Evolutionary conservation across 768 basidiomycete species (phyloP).

Genomic region (Kwoniella dendrophila): DNA sequence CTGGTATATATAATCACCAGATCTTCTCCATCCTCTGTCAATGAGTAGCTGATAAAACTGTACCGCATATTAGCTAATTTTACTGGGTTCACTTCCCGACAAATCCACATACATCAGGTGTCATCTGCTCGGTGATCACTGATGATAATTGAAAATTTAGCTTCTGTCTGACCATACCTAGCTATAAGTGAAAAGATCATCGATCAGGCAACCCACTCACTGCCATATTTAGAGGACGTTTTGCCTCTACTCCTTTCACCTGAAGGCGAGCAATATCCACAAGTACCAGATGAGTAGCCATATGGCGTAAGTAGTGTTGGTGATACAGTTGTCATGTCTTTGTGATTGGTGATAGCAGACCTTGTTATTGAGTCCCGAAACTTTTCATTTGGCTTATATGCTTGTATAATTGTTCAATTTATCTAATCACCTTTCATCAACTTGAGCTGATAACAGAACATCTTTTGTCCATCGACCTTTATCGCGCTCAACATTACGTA

Average conservation of each 20-base stretch:
- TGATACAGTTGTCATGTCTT: not conserved
- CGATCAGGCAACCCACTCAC: conserved; percentile 33
- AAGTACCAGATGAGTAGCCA: conserved; percentile 42
- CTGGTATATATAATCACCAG: conserved; percentile 68
- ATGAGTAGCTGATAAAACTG: conserved; percentile 56
- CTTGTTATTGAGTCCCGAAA: too few species aligned
- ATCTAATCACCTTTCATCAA: too few species aligned
- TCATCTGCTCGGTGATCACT: conserved; percentile 45
- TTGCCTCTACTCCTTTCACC: conserved; percentile 27
- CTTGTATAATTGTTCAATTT: too few species aligned
- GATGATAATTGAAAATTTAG: not conserved
- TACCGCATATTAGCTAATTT: not conserved
- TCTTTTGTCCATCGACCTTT: too few species aligned
- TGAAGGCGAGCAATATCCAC: conserved; percentile 51
- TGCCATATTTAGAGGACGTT: conserved; percentile 47
- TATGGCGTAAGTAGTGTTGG: conserved; percentile 29
- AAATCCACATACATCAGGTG: conserved; percentile 13
- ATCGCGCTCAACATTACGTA: too few species aligned
- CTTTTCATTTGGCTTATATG: too few species aligned
- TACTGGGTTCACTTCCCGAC: not conserved
- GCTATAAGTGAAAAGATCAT: not conserved
- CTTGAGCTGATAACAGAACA: too few species aligned
- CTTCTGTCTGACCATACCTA: not conserved
- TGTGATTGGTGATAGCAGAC: too few species aligned
- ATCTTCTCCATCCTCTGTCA: conserved; percentile 57